phyloP scores from a whole-genome alignment of 176 grass and related monocot species.

The Dactylis glomerata region DNA sequence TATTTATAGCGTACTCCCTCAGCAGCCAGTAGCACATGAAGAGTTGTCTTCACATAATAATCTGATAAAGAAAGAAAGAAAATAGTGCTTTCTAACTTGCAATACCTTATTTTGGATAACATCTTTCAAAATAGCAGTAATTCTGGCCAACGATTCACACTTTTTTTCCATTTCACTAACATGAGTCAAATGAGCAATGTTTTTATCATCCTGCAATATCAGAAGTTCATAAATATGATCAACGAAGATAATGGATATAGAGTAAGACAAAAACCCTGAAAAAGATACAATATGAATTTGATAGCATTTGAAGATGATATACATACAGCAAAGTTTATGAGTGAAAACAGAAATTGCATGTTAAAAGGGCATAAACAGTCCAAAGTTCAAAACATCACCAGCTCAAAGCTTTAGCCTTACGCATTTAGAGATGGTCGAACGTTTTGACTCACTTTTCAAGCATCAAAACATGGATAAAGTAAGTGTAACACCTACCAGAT shows the following conservation, averaged over 20 bases:
- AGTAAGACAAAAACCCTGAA: conserved; percentile 1
- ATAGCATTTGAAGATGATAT: conserved; percentile 12
- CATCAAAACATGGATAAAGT: neutral
- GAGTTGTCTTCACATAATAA: neutral
- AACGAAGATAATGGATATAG: neutral
- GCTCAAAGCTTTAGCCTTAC: neutral
- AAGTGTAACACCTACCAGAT: neutral
- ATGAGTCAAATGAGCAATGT: conserved; percentile 92
- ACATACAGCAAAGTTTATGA: neutral
- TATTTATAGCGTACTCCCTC: neutral
- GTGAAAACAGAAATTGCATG: neutral
- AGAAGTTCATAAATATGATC: conserved; percentile 22
- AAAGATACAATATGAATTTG: neutral
- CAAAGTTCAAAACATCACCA: neutral
- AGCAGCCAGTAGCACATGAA: neutral
- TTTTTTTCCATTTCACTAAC: conserved; percentile 99
- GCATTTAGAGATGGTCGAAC: neutral
- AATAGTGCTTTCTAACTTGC: conserved; percentile 1
- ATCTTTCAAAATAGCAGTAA: conserved; percentile 98
- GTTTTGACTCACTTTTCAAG: neutral
- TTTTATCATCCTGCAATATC: conserved; percentile 88
- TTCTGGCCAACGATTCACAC: conserved; percentile 91
- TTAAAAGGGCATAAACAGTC: neutral
- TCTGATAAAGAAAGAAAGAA: neutral
- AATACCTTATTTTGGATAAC: conserved; percentile 99